A percentile compares a stretch with the other conserved stretches of the same genome.
These are phyloP conservation scores for Xylaria nigripes DNA, from an alignment of 495 filamentous ascomycete genomes.

Conservation along the genomic window DNA sequence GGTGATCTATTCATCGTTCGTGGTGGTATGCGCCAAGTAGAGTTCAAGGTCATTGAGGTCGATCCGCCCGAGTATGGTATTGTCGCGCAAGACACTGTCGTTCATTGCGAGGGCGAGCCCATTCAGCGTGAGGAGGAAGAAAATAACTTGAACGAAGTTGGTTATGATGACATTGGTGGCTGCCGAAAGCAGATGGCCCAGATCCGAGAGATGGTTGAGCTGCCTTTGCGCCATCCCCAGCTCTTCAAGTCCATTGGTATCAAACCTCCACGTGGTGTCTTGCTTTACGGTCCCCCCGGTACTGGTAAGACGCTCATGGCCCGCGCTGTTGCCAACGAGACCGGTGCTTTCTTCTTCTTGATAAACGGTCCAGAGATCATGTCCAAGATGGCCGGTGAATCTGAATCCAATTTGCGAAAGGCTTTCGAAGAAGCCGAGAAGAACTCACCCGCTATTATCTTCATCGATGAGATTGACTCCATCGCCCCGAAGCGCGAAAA, in stretches of 20 bases:
- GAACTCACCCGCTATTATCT: slow-evolving; percentile 98
- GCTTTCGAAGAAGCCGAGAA: slow-evolving; percentile 99
- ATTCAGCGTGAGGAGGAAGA: slow-evolving; percentile 99
- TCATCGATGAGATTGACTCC: slow-evolving; percentile 98
- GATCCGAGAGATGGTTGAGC: slow-evolving; percentile 95
- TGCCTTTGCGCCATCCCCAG: slow-evolving; percentile 91
- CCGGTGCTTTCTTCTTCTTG: slow-evolving; percentile 97
- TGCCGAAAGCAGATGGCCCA: slow-evolving; percentile 99
- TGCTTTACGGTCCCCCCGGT: slow-evolving; percentile 95
- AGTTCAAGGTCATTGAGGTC: slow-evolving; percentile 99
- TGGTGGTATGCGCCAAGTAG: slow-evolving; percentile 96
- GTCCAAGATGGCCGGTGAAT: slow-evolving; percentile 99
- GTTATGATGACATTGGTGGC: slow-evolving; percentile 98
- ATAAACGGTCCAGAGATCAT: slow-evolving; percentile 99
- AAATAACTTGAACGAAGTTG: slow-evolving; percentile 97
- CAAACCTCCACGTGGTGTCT: slow-evolving; percentile 96
- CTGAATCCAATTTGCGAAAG: slow-evolving; percentile 93
- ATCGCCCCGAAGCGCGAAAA: slow-evolving; percentile 99
- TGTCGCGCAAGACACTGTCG: slow-evolving; percentile 95
- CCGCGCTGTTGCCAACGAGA: slow-evolving; percentile 97
- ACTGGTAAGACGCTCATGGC: slow-evolving; percentile 99
- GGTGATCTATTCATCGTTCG: slow-evolving; percentile 95
- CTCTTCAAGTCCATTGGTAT: slow-evolving; percentile 99
- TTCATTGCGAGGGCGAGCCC: slow-evolving; percentile 97
- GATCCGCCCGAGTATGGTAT: slow-evolving; percentile 98